phyloP scores from a whole-genome alignment of 2,329 filamentous ascomycete species.

The Trichophyton simii region DNA sequence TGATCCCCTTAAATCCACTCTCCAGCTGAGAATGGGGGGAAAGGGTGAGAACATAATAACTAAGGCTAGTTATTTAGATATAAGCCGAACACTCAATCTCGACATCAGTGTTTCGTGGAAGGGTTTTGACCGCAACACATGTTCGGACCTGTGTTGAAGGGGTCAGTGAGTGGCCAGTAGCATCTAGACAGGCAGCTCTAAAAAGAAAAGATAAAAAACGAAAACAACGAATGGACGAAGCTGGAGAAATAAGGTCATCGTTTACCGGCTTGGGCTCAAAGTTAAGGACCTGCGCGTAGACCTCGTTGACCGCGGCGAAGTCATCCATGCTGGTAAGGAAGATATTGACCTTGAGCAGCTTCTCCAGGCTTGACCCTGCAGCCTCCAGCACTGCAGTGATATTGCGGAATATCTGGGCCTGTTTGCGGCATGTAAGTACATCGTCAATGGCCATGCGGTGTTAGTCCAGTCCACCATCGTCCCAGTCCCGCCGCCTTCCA shows the following conservation, averaged over 20 bases:
- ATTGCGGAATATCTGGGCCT: constrained; percentile 44
- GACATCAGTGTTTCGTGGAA: constrained; percentile 11
- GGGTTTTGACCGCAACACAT: constrained; percentile 11
- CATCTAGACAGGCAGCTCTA: no score
- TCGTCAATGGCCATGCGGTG: neutral
- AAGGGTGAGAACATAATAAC: neutral
- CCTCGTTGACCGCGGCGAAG: constrained; percentile 65
- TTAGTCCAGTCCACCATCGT: neutral
- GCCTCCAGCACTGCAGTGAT: constrained; percentile 47
- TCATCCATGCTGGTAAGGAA: constrained; percentile 55
- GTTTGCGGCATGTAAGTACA: neutral
- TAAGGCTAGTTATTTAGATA: constrained; percentile 1
- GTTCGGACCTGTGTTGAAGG: constrained; percentile 7
- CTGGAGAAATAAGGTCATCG: no score
- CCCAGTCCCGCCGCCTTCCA: neutral
- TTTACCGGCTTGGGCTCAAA: constrained; percentile 10
- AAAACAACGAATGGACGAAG: no score
- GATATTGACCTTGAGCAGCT: constrained; percentile 55
- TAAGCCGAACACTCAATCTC: constrained; percentile 11
- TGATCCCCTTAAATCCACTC: neutral
- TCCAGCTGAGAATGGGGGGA: neutral
- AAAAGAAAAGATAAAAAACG: no score
- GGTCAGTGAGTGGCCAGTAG: neutral
- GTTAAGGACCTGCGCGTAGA: constrained; percentile 55
- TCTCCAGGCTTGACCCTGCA: constrained; percentile 45